These are phyloP conservation scores for Eucalyptus dawsonii DNA, from an alignment of 345 rosid species.

Conservation along the genomic window DNA sequence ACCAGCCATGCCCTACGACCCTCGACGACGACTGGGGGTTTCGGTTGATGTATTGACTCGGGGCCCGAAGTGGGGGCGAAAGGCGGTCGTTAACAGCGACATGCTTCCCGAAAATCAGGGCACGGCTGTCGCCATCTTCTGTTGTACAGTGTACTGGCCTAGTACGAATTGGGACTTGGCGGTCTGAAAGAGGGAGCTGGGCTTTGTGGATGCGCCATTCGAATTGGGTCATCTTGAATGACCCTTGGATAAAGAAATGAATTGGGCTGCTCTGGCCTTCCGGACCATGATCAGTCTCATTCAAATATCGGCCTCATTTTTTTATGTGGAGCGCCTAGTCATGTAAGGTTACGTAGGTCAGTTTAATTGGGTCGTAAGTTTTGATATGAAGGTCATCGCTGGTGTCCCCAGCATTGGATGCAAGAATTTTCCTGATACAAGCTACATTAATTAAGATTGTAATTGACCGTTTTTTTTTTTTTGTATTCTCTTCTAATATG, in stretches of 20 bases:
- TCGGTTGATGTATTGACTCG: neutral
- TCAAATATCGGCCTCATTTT: no score
- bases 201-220: neutral
- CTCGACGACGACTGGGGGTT: neutral
- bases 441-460: no score
- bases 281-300: no score
- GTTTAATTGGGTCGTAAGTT: neutral
- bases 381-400: neutral
- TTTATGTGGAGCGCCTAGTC: neutral
- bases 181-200: neutral
- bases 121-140: neutral
- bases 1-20: neutral
- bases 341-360: no score
- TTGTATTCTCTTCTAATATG: no score
- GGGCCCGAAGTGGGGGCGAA: neutral
- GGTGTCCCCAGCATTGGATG: neutral
- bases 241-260: neutral
- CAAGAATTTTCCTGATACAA: rapidly evolving
- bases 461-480: no score
- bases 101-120: neutral
- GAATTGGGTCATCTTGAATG: neutral
- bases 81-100: neutral
- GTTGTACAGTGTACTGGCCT: neutral
- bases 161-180: neutral
- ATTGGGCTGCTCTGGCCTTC: neutral